Conservation (phyloP, 495 filamentous ascomycete genomes). For the Hypoxylon cercidicola region DNA sequence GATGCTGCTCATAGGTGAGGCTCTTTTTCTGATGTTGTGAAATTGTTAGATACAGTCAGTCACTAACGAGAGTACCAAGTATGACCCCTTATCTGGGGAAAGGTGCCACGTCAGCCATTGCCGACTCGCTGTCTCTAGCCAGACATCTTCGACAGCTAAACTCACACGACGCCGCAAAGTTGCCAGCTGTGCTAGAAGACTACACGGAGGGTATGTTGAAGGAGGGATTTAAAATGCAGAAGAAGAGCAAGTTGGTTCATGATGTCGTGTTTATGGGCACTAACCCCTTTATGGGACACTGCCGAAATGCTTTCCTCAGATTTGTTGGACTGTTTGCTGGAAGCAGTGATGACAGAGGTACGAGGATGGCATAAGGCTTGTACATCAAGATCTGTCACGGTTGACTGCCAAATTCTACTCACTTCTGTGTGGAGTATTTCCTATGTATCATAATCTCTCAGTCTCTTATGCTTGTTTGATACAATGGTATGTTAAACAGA, state of each 20-base stretch:
- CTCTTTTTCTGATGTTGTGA: not conserved
- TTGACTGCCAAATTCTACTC: too few relatives aligned
- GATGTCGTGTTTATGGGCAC: not conserved
- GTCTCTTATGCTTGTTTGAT: too few relatives aligned
- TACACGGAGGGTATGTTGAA: not conserved
- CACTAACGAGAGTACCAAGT: constrained; percentile 4
- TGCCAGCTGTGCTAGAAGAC: not conserved
- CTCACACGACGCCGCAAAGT: not conserved
- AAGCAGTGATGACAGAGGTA: too few relatives aligned
- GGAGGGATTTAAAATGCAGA: constrained; percentile 1
- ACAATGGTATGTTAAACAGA: too few relatives aligned
- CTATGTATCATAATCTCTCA: too few relatives aligned
- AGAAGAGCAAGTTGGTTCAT: constrained; percentile 5
- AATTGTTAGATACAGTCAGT: not conserved
- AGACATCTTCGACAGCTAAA: not conserved
- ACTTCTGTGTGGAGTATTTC: too few relatives aligned
- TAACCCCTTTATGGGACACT: not conserved
- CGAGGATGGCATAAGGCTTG: too few relatives aligned
- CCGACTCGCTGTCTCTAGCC: constrained; percentile 4
- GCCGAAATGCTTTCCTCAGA: too few relatives aligned
- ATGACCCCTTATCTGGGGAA: constrained; percentile 37
- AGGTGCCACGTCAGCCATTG: constrained; percentile 39
- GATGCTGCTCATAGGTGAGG: constrained; percentile 38
- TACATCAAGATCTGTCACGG: too few relatives aligned
- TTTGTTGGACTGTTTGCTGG: too few relatives aligned